These are phyloP conservation scores for Lyophyllum decastes DNA, from an alignment of 768 basidiomycete genomes.

Conservation along the genomic window DNA sequence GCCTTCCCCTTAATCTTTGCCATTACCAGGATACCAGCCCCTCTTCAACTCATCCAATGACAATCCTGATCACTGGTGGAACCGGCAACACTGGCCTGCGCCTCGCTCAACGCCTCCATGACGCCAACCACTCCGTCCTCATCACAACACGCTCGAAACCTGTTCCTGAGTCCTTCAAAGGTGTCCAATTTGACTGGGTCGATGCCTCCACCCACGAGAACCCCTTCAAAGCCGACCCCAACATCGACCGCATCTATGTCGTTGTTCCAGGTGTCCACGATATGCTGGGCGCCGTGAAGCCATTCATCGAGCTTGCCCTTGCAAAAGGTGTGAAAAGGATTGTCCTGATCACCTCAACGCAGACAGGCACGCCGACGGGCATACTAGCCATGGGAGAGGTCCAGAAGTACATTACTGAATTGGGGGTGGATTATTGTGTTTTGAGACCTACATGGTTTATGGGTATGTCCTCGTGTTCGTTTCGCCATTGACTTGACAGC, in stretches of 20 bases:
- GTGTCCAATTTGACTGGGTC: conserved; percentile 34
- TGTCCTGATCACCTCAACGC: conserved; percentile 26
- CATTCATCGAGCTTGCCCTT: conserved; percentile 31
- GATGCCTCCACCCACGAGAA: conserved; percentile 29
- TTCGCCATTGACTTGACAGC: neutral
- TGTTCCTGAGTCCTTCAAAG: conserved; percentile 26
- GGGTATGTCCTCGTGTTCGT: conserved; percentile 22
- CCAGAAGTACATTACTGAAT: conserved; percentile 34
- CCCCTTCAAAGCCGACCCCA: conserved; percentile 24
- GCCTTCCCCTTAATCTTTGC: too few species aligned
- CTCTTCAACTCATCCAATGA: conserved; percentile 21
- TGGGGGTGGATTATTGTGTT: conserved; percentile 32
- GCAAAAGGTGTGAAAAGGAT: conserved; percentile 32
- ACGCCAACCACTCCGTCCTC: conserved; percentile 24
- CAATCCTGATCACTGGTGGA: conserved; percentile 36
- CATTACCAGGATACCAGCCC: too few species aligned
- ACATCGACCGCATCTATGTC: conserved; percentile 22
- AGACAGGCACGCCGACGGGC: conserved; percentile 12
- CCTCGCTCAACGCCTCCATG: conserved; percentile 27
- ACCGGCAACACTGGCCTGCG: conserved; percentile 31
- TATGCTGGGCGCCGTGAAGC: conserved; percentile 18
- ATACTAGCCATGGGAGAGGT: conserved; percentile 22
- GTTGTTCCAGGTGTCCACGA: conserved; percentile 1
- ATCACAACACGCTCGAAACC: conserved; percentile 23
- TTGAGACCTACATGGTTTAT: conserved; percentile 40